Evolutionary conservation across 2,329 filamentous ascomycete species (phyloP), one percentile per base, ranked within the genome.

Genomic region (Cladosporium colombiae): DNA sequence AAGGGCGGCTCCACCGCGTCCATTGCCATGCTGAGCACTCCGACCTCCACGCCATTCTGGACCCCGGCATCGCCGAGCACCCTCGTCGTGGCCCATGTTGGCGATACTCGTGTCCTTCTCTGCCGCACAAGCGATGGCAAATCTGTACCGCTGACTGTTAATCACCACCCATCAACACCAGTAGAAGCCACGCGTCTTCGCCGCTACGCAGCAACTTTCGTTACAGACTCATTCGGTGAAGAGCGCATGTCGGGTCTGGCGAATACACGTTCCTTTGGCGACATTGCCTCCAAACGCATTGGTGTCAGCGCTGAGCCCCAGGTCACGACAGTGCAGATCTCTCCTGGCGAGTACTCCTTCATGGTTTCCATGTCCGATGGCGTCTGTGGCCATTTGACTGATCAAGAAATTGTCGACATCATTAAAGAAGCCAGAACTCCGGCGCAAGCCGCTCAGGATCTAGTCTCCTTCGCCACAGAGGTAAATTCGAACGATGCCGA

Each of bases 161-260:
- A 97, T 76, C 95, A 99, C 78, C 95, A 97, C 76, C 94, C 95
- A 0, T 91, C 89, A n/a, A 88, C 91, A 5, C 95, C 95, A 0
- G 84, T 88, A 64, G 95, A 99, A 81, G 89, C 90, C 11, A 89
- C 88, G 50, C 88, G 95, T 8, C 85, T 99, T 27, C 90, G 93
- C 53, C 89, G 93, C 58, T 98, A 93, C 76, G 91, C 93, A 1
- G 87, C 91, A 33, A 89, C 90, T 2, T 94, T 98, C 76, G 90
- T 97, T 21, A 95, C 94, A 0, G 95, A 99, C 79, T 96, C 92
- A 37, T 99, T 99, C 77, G 95, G 95, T 74, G 95, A 99, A 80
- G 93, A 98, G 79, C 92, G 95, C 71, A 95, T 99, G 78, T 89
- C 89, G 16, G 94, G 95, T 0, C 85, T 99, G 0, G 95, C 95